Conservation (phyloP, 1,284 basidiomycete genomes). For the Golubevia pallescens region DNA sequence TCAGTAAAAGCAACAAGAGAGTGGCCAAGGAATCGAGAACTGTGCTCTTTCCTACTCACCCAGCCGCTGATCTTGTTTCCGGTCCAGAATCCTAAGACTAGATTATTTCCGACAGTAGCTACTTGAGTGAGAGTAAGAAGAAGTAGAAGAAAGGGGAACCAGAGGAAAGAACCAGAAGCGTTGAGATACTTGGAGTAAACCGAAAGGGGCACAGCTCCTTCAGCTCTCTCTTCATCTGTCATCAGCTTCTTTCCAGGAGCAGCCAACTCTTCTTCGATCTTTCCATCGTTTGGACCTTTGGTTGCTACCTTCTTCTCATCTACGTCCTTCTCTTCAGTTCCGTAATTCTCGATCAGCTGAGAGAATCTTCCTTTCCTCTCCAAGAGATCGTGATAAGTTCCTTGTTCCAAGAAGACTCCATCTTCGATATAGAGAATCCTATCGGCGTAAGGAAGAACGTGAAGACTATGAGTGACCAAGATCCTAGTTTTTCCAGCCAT, state of each 20-base stretch:
- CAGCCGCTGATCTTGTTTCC: too few species aligned
- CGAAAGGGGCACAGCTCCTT: neutral
- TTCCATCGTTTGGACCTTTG: neutral
- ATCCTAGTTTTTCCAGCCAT: constrained; percentile 19
- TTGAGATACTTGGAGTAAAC: constrained; percentile 1
- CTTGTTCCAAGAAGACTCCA: constrained; percentile 15
- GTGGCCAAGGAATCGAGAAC: too few species aligned
- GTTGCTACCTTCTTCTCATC: neutral
- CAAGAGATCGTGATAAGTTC: neutral
- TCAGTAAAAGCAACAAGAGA: too few species aligned
- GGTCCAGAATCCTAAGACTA: neutral
- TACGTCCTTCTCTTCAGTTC: neutral
- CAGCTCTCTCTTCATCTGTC: neutral
- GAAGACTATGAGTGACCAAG: constrained; percentile 28
- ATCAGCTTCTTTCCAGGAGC: neutral
- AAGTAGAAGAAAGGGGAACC: neutral
- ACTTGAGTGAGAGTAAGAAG: neutral
- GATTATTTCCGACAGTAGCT: neutral
- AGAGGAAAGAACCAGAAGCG: neutral
- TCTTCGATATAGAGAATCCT: constrained; percentile 19
- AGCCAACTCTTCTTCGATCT: neutral
- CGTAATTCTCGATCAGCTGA: neutral
- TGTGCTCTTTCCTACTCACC: too few species aligned
- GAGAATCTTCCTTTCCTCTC: neutral
- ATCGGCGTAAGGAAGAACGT: constrained; percentile 16